Conservation (phyloP, 306 rosid species). For the Canavalia gladiata region DNA sequence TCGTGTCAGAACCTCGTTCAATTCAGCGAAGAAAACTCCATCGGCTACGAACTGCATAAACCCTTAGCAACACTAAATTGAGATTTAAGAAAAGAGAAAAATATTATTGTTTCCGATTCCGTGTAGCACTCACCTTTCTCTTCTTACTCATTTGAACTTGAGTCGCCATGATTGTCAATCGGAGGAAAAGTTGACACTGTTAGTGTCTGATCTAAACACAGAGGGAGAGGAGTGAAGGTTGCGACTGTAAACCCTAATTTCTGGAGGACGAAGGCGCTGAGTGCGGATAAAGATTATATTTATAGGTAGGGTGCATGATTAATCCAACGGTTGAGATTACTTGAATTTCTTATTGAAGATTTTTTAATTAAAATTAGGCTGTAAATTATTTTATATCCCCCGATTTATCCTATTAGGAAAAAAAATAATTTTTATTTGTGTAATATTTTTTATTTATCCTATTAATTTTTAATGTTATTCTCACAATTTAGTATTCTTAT, state of each 20-base stretch:
- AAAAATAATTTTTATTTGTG: no score
- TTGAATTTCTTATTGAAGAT: not conserved
- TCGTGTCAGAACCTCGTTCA: slow-evolving; percentile 7
- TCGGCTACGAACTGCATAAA: not conserved
- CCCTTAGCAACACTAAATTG: no score
- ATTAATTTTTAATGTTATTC: no score
- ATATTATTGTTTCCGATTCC: not conserved
- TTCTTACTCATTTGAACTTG: slow-evolving; percentile 30
- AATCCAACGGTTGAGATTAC: slow-evolving; percentile 19
- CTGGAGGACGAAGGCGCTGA: not conserved
- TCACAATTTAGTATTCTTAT: no score
- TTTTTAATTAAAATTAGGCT: no score
- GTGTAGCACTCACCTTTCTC: not conserved
- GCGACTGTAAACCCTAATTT: slow-evolving; percentile 16
- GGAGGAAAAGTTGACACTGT: not conserved
- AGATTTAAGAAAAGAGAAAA: not conserved
- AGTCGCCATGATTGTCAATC: not conserved
- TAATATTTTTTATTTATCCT: no score
- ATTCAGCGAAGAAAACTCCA: not conserved
- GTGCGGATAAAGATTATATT: not conserved
- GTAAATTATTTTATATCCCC: no score
- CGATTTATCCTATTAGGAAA: no score
- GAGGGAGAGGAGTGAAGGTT: not conserved
- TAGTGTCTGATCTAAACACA: not conserved
- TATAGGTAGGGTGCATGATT: not conserved